Evolutionary conservation across 179 eudicot species (phyloP), one percentile per base, ranked within the genome.

Genomic region (Beta corolliflora): DNA sequence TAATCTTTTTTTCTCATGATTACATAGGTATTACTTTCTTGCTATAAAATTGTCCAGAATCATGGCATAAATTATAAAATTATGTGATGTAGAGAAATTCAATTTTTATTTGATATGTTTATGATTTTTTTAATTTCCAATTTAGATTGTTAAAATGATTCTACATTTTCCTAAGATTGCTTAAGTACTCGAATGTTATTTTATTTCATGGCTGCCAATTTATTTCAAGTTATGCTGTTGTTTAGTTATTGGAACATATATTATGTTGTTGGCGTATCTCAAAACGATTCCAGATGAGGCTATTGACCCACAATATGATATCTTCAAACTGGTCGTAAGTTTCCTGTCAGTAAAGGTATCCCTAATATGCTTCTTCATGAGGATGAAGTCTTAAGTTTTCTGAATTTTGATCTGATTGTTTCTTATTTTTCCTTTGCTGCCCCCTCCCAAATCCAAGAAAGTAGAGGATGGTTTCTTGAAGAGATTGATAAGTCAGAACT

Each of bases 361-460:
- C 98, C 97, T 18, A 94, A 92, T 73, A 92, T 94, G 98, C 87
- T 94, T 50, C 97, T 94, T 76, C 94, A 90, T 48, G 98, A 94
- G 82, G 94, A 94, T 75, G 98, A 94, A 86, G 94, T 91, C 55
- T 25, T 94, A 83, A 91, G 3, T 67, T 44, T 29, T 64, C 19
- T 5, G 6, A n/a, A 5, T 44, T 71, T 61, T 50, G 19, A 9
- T 18, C 53, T 41, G 46, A 0, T 50, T 53, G 50, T 77, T 18
- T 69, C 60, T 23, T 75, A n/a, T 58, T 6, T 31, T 58, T 52
- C n/a, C 54, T 55, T 59, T 19, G 12, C 45, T 31, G 13, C 55
- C 36, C 6, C 14, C 46, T 36, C 21, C 14, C 15, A 14, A 0
- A 12, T 25, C 29, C 68, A 31, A 1, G 13, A 4, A 1, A 50